A percentile compares a stretch with the other conserved stretches of the same genome.
Conservation (phyloP, 805 yeast species). For the Candida patagonica region DNA sequence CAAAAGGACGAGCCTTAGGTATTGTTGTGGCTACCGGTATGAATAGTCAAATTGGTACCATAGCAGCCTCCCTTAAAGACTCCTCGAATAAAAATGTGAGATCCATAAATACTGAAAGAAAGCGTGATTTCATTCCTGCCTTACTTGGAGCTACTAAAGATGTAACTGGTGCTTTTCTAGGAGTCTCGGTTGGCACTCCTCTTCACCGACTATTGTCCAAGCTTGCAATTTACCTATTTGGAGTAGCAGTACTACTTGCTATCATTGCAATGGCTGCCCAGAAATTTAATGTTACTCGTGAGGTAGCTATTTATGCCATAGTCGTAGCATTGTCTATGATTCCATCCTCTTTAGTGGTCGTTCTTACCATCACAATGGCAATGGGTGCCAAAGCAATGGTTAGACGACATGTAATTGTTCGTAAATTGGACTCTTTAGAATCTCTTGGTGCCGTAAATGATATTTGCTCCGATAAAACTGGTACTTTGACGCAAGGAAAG, state of each 20-base stretch:
- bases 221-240: conserved; percentile 63
- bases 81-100: conserved; percentile 18
- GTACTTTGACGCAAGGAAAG: conserved; percentile 71
- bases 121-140: conserved; percentile 40
- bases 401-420: conserved; percentile 58
- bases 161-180: conserved; percentile 58
- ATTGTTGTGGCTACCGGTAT: conserved; percentile 62
- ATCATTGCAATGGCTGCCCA: conserved; percentile 83
- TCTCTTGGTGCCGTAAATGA: conserved; percentile 73
- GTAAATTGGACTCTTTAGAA: conserved; percentile 69
- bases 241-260: conserved; percentile 76
- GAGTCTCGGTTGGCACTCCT: conserved; percentile 74
- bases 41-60: conserved; percentile 63
- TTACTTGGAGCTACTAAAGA: conserved; percentile 41
- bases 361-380: conserved; percentile 79
- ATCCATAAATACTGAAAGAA: conserved; percentile 24
- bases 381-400: conserved; percentile 70
- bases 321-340: conserved; percentile 79
- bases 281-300: conserved; percentile 59
- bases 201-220: conserved; percentile 65
- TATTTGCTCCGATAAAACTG: conserved; percentile 77
- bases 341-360: conserved; percentile 73
- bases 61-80: conserved; percentile 50
- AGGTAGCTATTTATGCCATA: conserved; percentile 82
- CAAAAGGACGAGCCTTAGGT: conserved; percentile 69